Evolutionary conservation across 2,329 filamentous ascomycete genomes (phyloP).

Genomic region (Aspergillus nomiae): DNA sequence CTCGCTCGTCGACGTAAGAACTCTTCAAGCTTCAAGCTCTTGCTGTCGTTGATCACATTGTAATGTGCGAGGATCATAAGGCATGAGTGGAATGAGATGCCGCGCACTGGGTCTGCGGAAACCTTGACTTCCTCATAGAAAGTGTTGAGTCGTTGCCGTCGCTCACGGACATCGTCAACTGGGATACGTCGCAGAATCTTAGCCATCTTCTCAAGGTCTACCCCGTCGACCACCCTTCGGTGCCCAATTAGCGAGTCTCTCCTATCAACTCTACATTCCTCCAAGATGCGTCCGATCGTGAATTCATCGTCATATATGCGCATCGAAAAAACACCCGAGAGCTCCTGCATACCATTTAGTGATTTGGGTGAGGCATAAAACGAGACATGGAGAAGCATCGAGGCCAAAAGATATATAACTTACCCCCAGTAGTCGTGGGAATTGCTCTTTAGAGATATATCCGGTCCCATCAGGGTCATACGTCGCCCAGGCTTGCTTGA

Average conservation of each 20-base stretch:
- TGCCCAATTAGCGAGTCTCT: constrained; percentile 46
- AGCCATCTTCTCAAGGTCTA: constrained; percentile 78
- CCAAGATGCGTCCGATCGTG: constrained; percentile 82
- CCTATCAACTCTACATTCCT: constrained; percentile 69
- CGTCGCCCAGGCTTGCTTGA: constrained; percentile 97
- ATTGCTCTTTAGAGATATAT: constrained; percentile 85
- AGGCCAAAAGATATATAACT: constrained; percentile 28
- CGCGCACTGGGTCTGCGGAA: constrained; percentile 82
- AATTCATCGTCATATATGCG: constrained; percentile 91
- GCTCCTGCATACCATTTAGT: constrained; percentile 54
- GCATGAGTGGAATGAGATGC: constrained; percentile 88
- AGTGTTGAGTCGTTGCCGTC: constrained; percentile 80
- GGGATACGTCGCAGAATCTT: constrained; percentile 73
- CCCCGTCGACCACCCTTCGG: constrained; percentile 50
- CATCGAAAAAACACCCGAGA: constrained; percentile 96
- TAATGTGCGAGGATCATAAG: constrained; percentile 97
- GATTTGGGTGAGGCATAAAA: not conserved
- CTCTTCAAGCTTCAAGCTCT: constrained; percentile 90
- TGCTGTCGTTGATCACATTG: constrained; percentile 97
- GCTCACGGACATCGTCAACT: constrained; percentile 69
- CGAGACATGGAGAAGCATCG: constrained; percentile 11
- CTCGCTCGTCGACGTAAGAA: constrained; percentile 87
- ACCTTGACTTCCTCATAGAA: constrained; percentile 98
- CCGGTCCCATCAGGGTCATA: constrained; percentile 90
- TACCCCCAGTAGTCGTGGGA: constrained; percentile 82